These are phyloP conservation scores for Tylopilus felleus DNA, from an alignment of 768 basidiomycete species.

Conservation along the genomic window DNA sequence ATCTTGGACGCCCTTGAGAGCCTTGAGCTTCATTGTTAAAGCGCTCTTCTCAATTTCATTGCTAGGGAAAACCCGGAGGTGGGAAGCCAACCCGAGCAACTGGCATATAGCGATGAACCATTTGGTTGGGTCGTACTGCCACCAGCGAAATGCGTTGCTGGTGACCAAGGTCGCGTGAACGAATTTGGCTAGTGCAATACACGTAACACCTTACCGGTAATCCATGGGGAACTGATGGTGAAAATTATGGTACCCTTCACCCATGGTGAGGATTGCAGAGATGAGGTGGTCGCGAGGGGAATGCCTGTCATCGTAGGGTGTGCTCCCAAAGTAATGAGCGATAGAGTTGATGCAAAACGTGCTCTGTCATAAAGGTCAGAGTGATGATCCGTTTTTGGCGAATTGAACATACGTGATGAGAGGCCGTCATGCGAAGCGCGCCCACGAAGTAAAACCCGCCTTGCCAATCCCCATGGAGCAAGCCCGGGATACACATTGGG, in stretches of 20 bases:
- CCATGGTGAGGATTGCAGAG: conserved; percentile 78
- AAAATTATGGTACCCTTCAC: conserved; percentile 68
- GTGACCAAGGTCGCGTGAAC: conserved; percentile 4
- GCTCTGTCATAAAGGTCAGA: conserved; percentile 42
- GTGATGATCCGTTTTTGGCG: not conserved
- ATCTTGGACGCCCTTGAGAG: conserved; percentile 62
- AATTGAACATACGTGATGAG: conserved; percentile 71
- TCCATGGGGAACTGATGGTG: conserved; percentile 89
- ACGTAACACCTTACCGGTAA: conserved; percentile 30
- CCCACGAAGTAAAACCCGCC: conserved; percentile 78
- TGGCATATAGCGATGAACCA: conserved; percentile 76
- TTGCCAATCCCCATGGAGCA: conserved; percentile 71
- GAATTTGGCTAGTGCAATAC: not conserved
- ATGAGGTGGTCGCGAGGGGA: conserved; percentile 76
- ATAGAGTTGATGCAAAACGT: conserved; percentile 89
- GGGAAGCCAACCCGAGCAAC: conserved; percentile 65
- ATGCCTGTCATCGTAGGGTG: conserved; percentile 79
- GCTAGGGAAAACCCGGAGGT: conserved; percentile 81
- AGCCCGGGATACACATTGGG: conserved; percentile 65
- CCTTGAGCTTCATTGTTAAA: conserved; percentile 80
- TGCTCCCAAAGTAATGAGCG: conserved; percentile 78
- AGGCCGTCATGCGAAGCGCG: conserved; percentile 66
- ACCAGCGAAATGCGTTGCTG: conserved; percentile 73
- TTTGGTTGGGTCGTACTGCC: conserved; percentile 68
- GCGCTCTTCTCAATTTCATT: conserved; percentile 85